Percentiles rank a stretch among this genome's conserved stretches.
These are phyloP conservation scores for Candida wancherniae DNA, from an alignment of 805 yeast species.

Conservation along the genomic window DNA sequence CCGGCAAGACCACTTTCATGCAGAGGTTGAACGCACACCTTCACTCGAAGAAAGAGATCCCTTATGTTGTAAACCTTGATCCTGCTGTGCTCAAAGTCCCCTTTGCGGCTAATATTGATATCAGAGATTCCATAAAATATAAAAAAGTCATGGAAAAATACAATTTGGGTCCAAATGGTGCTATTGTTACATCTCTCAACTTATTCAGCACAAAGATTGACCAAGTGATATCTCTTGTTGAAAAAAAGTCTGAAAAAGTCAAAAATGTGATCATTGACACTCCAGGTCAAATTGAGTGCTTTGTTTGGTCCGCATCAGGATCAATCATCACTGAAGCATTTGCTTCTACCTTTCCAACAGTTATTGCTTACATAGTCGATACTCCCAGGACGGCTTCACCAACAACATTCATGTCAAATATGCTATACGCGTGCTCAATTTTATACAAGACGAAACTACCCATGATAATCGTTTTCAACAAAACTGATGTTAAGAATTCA, in stretches of 20 bases:
- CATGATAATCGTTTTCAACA: slow-evolving; percentile 93
- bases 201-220: slow-evolving; percentile 93
- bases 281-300: slow-evolving; percentile 98
- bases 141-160: slow-evolving; percentile 95
- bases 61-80: slow-evolving; percentile 90
- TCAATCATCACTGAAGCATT: slow-evolving; percentile 94
- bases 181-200: slow-evolving; percentile 91
- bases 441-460: slow-evolving; percentile 94
- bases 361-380: slow-evolving; percentile 91
- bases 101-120: slow-evolving; percentile 89
- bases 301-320: slow-evolving; percentile 98
- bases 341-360: slow-evolving; percentile 93
- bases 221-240: slow-evolving; percentile 83
- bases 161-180: slow-evolving; percentile 96
- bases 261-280: slow-evolving; percentile 86
- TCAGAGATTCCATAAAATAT: slow-evolving; percentile 92
- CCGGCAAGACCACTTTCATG: slow-evolving; percentile 97
- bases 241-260: slow-evolving; percentile 57
- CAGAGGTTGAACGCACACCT: slow-evolving; percentile 89
- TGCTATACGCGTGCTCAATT: slow-evolving; percentile 97
- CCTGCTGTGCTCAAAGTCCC: slow-evolving; percentile 97
- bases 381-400: slow-evolving; percentile 95
- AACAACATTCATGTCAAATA: slow-evolving; percentile 94
- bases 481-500: slow-evolving; percentile 82
- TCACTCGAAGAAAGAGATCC: slow-evolving; percentile 66